These are phyloP conservation scores for Amphibolis antarctica DNA, from an alignment of 106 monocot species.

Conservation along the genomic window DNA sequence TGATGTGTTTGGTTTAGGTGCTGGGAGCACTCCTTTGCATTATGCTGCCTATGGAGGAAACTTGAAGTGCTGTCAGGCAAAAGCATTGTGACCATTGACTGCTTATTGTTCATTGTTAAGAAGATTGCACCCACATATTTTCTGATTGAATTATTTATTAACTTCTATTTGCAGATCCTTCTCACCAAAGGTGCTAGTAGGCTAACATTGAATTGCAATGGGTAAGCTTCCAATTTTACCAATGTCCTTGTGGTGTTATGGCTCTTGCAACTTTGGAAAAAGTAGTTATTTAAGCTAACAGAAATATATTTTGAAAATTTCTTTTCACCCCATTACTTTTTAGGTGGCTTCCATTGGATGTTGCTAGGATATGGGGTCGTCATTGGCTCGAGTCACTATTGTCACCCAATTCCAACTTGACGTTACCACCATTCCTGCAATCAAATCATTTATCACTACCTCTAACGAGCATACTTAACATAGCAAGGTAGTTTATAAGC, in stretches of 20 bases:
- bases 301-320: background rate
- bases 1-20: constrained; percentile 27
- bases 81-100: background rate
- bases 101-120: background rate
- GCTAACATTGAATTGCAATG: constrained; percentile 84
- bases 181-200: constrained; percentile 80
- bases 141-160: background rate
- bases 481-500: constrained; percentile 56
- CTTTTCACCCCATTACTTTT: background rate
- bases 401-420: constrained; percentile 44
- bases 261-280: too few relatives aligned
- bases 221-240: constrained; percentile 28
- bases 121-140: background rate
- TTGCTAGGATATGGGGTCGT: constrained; percentile 81
- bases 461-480: constrained; percentile 84
- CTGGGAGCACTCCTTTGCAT: constrained; percentile 95
- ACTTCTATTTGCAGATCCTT: constrained; percentile 47
- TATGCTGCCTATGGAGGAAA: constrained; percentile 95
- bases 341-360: constrained; percentile 92
- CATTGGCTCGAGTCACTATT: constrained; percentile 59
- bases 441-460: constrained; percentile 80
- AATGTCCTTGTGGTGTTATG: background rate
- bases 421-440: constrained; percentile 43
- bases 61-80: constrained; percentile 84
- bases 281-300: background rate